Percentiles rank a stretch among this genome's conserved stretches.
These are phyloP conservation scores for Backusella morwellensis DNA, from an alignment of 192 early-diverging fungal genomes.

Conservation along the genomic window DNA sequence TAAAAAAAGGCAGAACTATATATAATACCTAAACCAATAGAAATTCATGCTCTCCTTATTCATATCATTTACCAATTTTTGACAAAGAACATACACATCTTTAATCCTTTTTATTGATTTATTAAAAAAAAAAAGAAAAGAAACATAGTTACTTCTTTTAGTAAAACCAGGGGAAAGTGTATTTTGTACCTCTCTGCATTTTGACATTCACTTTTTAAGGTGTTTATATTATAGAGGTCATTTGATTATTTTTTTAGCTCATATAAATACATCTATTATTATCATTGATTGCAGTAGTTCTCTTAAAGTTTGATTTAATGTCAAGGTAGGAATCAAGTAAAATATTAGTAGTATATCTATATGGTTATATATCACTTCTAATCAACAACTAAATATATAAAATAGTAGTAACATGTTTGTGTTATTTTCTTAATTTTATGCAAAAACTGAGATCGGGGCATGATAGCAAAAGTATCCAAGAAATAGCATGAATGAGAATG, in stretches of 20 bases:
- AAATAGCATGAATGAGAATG: background rate
- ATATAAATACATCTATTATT: background rate
- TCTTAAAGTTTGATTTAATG: background rate
- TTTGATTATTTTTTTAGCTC: background rate
- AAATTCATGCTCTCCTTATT: background rate
- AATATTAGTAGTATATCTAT: background rate
- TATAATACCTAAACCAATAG: background rate
- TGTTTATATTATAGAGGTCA: background rate
- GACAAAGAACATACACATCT: background rate
- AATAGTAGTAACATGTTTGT: background rate
- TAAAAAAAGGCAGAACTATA: background rate
- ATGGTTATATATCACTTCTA: background rate
- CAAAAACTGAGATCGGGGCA: background rate
- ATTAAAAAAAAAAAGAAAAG: background rate
- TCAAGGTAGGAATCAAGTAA: background rate
- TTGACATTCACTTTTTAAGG: constrained; percentile 2
- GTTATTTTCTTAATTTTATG: background rate
- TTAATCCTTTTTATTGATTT: background rate
- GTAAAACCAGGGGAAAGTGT: background rate
- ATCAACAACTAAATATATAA: background rate
- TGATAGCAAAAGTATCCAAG: background rate
- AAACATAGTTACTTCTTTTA: background rate
- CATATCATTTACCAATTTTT: background rate
- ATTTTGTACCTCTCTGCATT: background rate
- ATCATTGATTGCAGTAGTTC: background rate